phyloP scores from a whole-genome alignment of 805 yeast species.

The Hyphopichia homilentoma region DNA sequence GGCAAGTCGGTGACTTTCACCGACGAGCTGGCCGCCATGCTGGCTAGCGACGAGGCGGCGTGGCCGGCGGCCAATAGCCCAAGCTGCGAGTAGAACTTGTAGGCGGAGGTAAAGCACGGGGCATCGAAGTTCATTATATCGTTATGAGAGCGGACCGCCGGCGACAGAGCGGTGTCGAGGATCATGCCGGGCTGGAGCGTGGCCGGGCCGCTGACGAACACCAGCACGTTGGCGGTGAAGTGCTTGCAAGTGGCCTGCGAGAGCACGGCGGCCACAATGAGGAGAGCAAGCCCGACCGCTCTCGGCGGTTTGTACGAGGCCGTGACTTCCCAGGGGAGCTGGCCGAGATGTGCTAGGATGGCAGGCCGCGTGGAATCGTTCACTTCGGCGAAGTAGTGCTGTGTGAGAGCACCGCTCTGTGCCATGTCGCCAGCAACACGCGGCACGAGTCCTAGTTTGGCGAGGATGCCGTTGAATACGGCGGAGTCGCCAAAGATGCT shows the following conservation, averaged over 20 bases:
- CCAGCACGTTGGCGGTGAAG: conserved; percentile 22
- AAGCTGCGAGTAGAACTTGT: conserved; percentile 26
- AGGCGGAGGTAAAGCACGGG: conserved; percentile 19
- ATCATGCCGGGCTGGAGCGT: conserved; percentile 35
- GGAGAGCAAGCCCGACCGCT: conserved; percentile 32
- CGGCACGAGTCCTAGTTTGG: conserved; percentile 3
- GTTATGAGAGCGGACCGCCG: conserved; percentile 30
- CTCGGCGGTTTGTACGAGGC: conserved; percentile 28
- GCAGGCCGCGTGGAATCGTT: conserved; percentile 4
- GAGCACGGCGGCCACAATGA: conserved; percentile 19
- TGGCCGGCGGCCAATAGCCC: conserved; percentile 28
- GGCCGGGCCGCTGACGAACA: conserved; percentile 38
- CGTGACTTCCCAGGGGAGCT: conserved; percentile 21
- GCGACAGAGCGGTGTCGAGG: conserved; percentile 10
- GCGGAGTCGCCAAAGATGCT: conserved; percentile 3
- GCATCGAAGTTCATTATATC: conserved; percentile 29
- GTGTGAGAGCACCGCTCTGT: conserved; percentile 8
- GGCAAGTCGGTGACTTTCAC: conserved; percentile 21
- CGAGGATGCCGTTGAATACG: conserved; percentile 1
- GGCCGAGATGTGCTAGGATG: conserved; percentile 4
- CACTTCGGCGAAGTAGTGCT: conserved; percentile 7
- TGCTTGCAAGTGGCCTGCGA: conserved; percentile 14
- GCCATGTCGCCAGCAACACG: conserved; percentile 6
- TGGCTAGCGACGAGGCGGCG: conserved; percentile 13
- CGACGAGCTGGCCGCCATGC: conserved; percentile 10